These are phyloP conservation scores for Amaranthus palmeri DNA, from an alignment of 148 eudicot species.

Conservation along the genomic window DNA sequence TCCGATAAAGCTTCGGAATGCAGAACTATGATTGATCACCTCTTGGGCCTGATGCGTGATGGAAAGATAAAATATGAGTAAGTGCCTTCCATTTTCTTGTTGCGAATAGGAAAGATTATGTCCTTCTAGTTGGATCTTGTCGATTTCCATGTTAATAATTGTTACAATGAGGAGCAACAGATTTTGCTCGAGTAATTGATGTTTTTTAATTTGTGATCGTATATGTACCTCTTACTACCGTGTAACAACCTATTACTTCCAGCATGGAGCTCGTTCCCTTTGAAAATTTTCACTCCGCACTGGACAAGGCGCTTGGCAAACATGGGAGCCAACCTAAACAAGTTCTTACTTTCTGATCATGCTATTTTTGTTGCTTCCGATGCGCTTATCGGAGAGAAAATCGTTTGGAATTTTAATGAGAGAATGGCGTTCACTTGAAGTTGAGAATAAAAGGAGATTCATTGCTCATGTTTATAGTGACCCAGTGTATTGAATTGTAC, in stretches of 20 bases:
- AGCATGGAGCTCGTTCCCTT: slow-evolving; percentile 67
- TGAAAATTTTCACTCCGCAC: slow-evolving; percentile 38
- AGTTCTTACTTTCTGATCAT: slow-evolving; percentile 43
- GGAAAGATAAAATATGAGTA: slow-evolving; percentile 84
- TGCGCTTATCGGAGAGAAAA: neutral
- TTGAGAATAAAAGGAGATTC: neutral
- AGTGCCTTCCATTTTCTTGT: slow-evolving; percentile 12
- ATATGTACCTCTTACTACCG: neutral
- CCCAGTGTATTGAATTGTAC: neutral
- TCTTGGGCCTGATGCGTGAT: slow-evolving; percentile 51
- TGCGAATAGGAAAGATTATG: no score
- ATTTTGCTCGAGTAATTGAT: no score
- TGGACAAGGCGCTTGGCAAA: slow-evolving; percentile 59
- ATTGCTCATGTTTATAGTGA: no score
- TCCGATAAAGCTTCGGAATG: slow-evolving; percentile 62
- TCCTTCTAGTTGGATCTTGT: no score
- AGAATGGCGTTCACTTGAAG: neutral
- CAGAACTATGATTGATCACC: slow-evolving; percentile 70
- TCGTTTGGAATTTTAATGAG: neutral
- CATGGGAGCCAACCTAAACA: slow-evolving; percentile 60
- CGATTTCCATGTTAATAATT: no score
- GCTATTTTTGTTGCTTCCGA: neutral
- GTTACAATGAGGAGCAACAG: no score
- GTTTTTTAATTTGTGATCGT: no score
- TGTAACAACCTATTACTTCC: slow-evolving; percentile 19